Evolutionary conservation across 2,329 filamentous ascomycete genomes (phyloP), one percentile per base, ranked within the genome.

Genomic region (Phialemoniopsis sp.): DNA sequence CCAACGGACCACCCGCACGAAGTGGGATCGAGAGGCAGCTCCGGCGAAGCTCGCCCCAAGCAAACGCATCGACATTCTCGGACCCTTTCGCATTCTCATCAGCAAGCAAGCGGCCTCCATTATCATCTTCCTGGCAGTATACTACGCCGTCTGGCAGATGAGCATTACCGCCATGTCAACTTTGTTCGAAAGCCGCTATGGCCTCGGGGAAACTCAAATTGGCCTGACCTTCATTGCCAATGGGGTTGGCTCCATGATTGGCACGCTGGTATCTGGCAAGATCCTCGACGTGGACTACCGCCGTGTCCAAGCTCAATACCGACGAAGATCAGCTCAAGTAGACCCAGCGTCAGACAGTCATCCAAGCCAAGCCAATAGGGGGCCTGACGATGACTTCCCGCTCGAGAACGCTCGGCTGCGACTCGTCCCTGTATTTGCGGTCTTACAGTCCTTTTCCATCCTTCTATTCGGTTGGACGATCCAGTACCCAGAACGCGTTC

Each of bases 141-240:
- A 73, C 52, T 78, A 76, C 41, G 62, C 70, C 1, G 66, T 73
- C 8, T 78, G 71, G 69, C 71, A 76, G 40, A 76, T 76, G 69
- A 69, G 64, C 46, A 73, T 75, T 41, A 73, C 73, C 0, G 67
- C 66, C 29, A 70, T 74, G 62, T 72, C 74, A 0, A 63, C 63
- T 0, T 58, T 77, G 0, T 73, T 77, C 46, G 48, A 67, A 28
- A 43, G 49, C 1, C 49, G 46, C 4, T 77, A 77, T 41, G 56
- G 57, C 8, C 56, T 73, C 1, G 52, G 40, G 5, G 66, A 69
- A 40, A 64, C 61, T 4, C 58, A 73, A 32, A 66, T 72, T 13
- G 72, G 72, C 0, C 53, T 76, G 3, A 68, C 68, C 0, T 79
- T 76, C 42, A 66, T 80, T 3, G 70, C 73, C 16, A 76, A 76